Conservation (phyloP, 2,329 filamentous ascomycete genomes). For the Fusarium sp. region DNA sequence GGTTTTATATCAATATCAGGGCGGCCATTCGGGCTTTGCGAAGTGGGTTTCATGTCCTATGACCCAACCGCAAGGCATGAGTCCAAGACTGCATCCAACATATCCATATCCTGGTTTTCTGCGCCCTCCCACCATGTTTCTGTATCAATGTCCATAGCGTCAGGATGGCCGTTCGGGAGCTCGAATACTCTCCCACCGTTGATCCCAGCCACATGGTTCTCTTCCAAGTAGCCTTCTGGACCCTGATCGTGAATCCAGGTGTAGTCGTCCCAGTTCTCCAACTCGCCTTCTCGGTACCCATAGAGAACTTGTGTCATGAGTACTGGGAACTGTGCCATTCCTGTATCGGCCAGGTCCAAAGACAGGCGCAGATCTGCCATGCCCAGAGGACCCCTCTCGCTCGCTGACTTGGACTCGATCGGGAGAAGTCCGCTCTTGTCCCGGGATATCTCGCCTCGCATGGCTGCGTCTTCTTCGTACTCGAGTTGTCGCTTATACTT, state of each 20-base stretch:
- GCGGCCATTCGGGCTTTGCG: slow-evolving; percentile 49
- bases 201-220: slow-evolving; percentile 46
- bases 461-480: slow-evolving; percentile 78
- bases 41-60: slow-evolving; percentile 23
- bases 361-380: slow-evolving; percentile 84
- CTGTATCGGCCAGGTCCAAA: slow-evolving; percentile 79
- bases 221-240: slow-evolving; percentile 41
- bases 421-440: slow-evolving; percentile 84
- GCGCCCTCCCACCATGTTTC: slow-evolving; percentile 74
- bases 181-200: slow-evolving; percentile 53
- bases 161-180: slow-evolving; percentile 62
- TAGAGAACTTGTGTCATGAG: slow-evolving; percentile 77
- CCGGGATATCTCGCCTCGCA: slow-evolving; percentile 78
- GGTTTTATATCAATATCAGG: slow-evolving; percentile 66
- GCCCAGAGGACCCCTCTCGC: slow-evolving; percentile 76
- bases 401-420: slow-evolving; percentile 81
- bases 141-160: slow-evolving; percentile 71
- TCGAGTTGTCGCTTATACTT: slow-evolving; percentile 81
- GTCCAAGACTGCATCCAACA: slow-evolving; percentile 68
- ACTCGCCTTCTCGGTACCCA: slow-evolving; percentile 80
- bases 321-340: slow-evolving; percentile 82
- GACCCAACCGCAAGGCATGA: slow-evolving; percentile 64
- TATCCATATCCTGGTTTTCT: slow-evolving; percentile 61
- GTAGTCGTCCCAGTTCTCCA: slow-evolving; percentile 75
- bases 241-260: slow-evolving; percentile 60